These are phyloP conservation scores for Eucalyptus victrix DNA, from an alignment of 345 rosid species.

Conservation along the genomic window DNA sequence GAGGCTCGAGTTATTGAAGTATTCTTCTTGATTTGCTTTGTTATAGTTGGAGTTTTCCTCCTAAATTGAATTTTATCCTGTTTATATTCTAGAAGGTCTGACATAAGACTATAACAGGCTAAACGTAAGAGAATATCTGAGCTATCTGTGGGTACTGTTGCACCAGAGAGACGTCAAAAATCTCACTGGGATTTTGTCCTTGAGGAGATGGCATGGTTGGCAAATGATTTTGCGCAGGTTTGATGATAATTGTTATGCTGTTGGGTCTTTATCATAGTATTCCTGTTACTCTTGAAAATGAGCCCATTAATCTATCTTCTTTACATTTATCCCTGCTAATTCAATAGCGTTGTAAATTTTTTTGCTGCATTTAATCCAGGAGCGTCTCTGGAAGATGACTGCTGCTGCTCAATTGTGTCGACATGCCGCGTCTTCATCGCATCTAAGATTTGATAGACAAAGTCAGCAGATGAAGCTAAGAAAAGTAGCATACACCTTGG, in stretches of 20 bases:
- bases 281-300: background rate
- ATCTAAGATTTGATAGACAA: constrained; percentile 42
- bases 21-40: background rate
- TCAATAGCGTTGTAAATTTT: background rate
- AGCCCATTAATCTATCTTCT: background rate
- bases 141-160: constrained; percentile 46
- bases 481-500: constrained; percentile 52
- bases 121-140: constrained; percentile 81
- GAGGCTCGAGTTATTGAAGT: constrained; percentile 94
- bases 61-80: background rate
- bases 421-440: constrained; percentile 52
- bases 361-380: constrained; percentile 27
- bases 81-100: background rate
- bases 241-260: background rate
- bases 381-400: constrained; percentile 97
- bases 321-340: background rate
- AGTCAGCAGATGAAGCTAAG: constrained; percentile 36
- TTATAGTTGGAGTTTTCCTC: background rate
- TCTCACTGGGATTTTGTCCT: constrained; percentile 96
- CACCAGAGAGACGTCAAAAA: constrained; percentile 36
- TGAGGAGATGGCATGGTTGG: constrained; percentile 99
- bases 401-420: constrained; percentile 90
- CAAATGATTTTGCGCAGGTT: constrained; percentile 99
- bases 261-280: background rate
- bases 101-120: constrained; percentile 41